Percentiles rank a stretch among this genome's conserved stretches.
Evolutionary conservation across 805 yeast species (phyloP).

Genomic region (Maudiozyma bulderi): DNA sequence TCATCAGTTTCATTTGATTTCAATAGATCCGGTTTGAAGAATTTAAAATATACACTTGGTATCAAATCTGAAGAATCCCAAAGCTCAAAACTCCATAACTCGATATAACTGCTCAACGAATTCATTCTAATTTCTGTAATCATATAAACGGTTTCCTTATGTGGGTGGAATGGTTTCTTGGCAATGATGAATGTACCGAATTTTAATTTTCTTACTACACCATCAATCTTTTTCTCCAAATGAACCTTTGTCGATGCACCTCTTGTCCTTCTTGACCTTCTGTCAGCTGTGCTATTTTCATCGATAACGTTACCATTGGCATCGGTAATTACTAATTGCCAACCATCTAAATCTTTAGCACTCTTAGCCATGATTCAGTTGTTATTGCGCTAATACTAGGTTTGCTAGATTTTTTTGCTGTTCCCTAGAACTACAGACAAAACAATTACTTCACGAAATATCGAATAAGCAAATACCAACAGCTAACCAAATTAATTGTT

Average conservation of each 20-base stretch:
- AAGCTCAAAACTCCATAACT: slow-evolving; percentile 39
- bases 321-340: slow-evolving; percentile 18
- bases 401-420: too few species aligned
- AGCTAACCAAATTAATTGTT: not conserved
- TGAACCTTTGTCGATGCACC: not conserved
- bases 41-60: slow-evolving; percentile 15
- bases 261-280: slow-evolving; percentile 12
- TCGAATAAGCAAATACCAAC: not conserved
- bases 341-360: slow-evolving; percentile 13
- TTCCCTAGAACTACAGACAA: too few species aligned
- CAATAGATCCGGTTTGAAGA: slow-evolving; percentile 9
- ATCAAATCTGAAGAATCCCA: slow-evolving; percentile 32
- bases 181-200: slow-evolving; percentile 42
- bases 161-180: slow-evolving; percentile 10
- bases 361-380: slow-evolving; percentile 13
- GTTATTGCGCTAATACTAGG: too few species aligned
- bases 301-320: slow-evolving; percentile 10
- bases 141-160: slow-evolving; percentile 32
- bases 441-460: too few species aligned
- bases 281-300: slow-evolving; percentile 4
- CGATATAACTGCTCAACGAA: slow-evolving; percentile 35
- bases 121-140: slow-evolving; percentile 43
- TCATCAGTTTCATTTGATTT: slow-evolving; percentile 9
- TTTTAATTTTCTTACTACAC: slow-evolving; percentile 30
- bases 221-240: slow-evolving; percentile 24